Evolutionary conservation across 192 early-diverging fungal species (phyloP).

Genomic region (Umbelopsis isabellina): DNA sequence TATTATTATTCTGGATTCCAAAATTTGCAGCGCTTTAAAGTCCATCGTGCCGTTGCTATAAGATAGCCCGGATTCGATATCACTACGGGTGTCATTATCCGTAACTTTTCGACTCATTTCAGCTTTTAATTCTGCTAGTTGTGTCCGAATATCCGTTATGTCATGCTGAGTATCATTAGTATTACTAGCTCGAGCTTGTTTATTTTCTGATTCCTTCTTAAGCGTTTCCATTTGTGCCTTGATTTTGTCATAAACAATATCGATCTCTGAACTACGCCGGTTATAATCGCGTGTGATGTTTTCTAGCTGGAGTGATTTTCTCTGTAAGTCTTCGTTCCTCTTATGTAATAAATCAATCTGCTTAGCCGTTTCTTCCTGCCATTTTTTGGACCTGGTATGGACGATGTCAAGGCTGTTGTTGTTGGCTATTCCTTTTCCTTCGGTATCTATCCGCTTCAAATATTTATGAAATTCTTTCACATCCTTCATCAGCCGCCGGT

Average conservation of each 20-base stretch:
- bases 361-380: not conserved
- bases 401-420: too few relatives aligned
- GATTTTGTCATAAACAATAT: conserved; percentile 15
- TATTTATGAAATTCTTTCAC: too few relatives aligned
- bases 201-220: not conserved
- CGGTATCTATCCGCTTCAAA: too few relatives aligned
- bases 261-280: not conserved
- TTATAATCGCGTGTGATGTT: not conserved
- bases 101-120: too few relatives aligned
- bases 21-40: too few relatives aligned
- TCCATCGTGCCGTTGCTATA: too few relatives aligned
- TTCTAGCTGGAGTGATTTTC: not conserved
- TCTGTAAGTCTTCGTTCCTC: not conserved
- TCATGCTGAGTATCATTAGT: not conserved
- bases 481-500: too few relatives aligned
- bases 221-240: not conserved
- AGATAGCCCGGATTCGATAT: too few relatives aligned
- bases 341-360: not conserved
- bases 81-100: too few relatives aligned
- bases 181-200: not conserved
- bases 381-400: too few relatives aligned
- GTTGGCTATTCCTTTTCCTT: too few relatives aligned
- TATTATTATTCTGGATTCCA: too few relatives aligned
- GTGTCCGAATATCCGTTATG: not conserved
- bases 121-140: not conserved